Base-by-base conservation (phyloP, 1,139 yeast species). In the Citeromyces hawaiiensis region DNA sequence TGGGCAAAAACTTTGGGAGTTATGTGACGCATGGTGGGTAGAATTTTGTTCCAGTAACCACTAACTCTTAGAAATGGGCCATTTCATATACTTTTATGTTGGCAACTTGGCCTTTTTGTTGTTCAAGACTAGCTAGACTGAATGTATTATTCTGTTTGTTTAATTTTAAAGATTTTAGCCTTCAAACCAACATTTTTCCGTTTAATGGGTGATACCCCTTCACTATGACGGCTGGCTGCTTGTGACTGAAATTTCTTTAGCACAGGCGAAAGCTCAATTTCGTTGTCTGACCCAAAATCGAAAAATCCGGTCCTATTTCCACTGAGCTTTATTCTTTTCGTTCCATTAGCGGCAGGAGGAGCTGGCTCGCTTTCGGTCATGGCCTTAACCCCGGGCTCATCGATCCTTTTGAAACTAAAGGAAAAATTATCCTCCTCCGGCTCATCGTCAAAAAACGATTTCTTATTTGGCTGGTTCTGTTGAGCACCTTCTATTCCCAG, bases 1-100 rank as follows among this genome's bases (percentile, higher is more conserved):
- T 87, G 40, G 99, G 98, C 25, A 77, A 79, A 57, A 83, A 83
- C 52, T 91, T 91, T 60, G 97, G 97, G 4, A 78, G 93, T 40
- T 87, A 82, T 55, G 96, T 93, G 19, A 85, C 97, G 15, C 98
- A 93, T 55, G 88, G 70, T 52, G 59, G 33, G 40, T 37, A 16
- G 13, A 10, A 21, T n/a, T n/a, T 9, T 11, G 16, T 21, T 19
- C 21, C n/a, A n/a, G 4, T 3, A 35, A 11, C n/a, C 3, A 18
- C 14, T 10, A 16, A 17, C 34, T 16, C 7, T n/a, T 11, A 38
- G 60, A 73, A 52, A 72, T 82, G 45, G 94, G 94, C 19, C 76
- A 72, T 54, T 91, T 91, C 56, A 67, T 83, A 29, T 88, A 91
- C 60, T 83, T 85, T 52, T 87, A 86, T 59, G 67, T 86, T 44